Percentiles rank a stretch among this genome's conserved stretches.
These are phyloP conservation scores for Monilinia aucupariae DNA, from an alignment of 2,329 filamentous ascomycete species.

Conservation along the genomic window DNA sequence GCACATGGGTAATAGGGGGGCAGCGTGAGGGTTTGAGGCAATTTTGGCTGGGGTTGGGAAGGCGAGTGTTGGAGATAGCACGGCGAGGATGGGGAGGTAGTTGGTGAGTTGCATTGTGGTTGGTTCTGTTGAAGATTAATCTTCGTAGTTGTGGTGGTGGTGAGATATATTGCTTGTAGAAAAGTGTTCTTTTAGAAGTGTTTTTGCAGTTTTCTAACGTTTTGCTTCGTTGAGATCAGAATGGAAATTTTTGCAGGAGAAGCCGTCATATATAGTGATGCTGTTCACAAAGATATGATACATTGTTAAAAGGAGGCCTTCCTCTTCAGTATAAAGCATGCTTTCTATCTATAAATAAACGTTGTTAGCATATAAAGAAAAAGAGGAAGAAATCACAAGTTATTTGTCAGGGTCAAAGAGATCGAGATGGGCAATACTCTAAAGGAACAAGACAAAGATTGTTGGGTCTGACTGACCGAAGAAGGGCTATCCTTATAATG, in stretches of 20 bases:
- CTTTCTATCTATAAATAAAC: not conserved
- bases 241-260: not conserved
- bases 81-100: not conserved
- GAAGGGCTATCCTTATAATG: not conserved
- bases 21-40: not conserved
- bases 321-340: not conserved
- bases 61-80: not conserved
- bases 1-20: not conserved
- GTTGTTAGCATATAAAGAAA: not conserved
- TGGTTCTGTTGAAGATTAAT: not conserved
- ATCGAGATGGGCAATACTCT: not conserved
- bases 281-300: not conserved
- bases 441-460: not conserved
- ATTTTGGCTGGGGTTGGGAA: not conserved
- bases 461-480: not conserved
- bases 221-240: not conserved
- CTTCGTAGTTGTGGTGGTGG: not conserved
- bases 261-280: not conserved
- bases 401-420: not conserved
- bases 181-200: not conserved
- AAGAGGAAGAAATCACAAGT: not conserved
- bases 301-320: not conserved
- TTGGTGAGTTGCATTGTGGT: slow-evolving; percentile 9
- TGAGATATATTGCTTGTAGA: not conserved
- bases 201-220: not conserved